phyloP scores from a whole-genome alignment of 192 early-diverging fungal species.

The Umbelopsis sp. region DNA sequence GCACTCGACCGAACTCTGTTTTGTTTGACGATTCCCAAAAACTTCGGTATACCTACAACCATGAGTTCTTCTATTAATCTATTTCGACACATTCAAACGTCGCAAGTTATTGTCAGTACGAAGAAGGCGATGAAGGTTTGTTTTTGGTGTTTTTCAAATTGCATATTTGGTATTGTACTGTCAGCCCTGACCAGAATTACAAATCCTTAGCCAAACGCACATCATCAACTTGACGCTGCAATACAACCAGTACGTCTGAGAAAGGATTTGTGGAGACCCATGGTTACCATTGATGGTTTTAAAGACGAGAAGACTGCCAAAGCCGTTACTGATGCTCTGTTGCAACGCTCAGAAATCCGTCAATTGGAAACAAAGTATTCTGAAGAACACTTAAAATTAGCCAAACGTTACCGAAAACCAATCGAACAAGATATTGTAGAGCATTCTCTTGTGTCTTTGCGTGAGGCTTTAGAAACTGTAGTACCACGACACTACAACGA shows the following conservation, averaged over 20 bases:
- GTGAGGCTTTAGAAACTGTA: slow-evolving; percentile 44
- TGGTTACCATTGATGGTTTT: slow-evolving; percentile 53
- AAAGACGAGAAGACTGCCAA: slow-evolving; percentile 40
- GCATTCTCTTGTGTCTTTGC: slow-evolving; percentile 44
- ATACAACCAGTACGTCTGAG: slow-evolving; percentile 48
- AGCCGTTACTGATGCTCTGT: slow-evolving; percentile 49
- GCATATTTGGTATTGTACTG: not conserved
- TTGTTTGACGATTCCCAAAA: too few relatives aligned
- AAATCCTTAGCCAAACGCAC: slow-evolving; percentile 8
- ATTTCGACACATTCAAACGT: slow-evolving; percentile 57
- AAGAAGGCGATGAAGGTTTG: slow-evolving; percentile 50
- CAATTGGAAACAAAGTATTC: slow-evolving; percentile 31
- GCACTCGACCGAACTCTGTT: too few relatives aligned
- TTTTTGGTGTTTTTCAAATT: not conserved
- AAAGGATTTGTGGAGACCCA: slow-evolving; percentile 55
- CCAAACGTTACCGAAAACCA: slow-evolving; percentile 46
- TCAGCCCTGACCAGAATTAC: not conserved
- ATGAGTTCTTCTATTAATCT: slow-evolving; percentile 44
- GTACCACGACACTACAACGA: slow-evolving; percentile 28
- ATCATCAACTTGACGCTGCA: slow-evolving; percentile 37
- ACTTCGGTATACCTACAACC: not conserved
- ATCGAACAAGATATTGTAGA: slow-evolving; percentile 53
- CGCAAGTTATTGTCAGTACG: slow-evolving; percentile 53
- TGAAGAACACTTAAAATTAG: slow-evolving; percentile 37
- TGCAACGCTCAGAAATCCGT: slow-evolving; percentile 47